These are phyloP conservation scores for Salisapilia sapeloensis DNA, from an alignment of 352 stramenopile species.

Conservation along the genomic window DNA sequence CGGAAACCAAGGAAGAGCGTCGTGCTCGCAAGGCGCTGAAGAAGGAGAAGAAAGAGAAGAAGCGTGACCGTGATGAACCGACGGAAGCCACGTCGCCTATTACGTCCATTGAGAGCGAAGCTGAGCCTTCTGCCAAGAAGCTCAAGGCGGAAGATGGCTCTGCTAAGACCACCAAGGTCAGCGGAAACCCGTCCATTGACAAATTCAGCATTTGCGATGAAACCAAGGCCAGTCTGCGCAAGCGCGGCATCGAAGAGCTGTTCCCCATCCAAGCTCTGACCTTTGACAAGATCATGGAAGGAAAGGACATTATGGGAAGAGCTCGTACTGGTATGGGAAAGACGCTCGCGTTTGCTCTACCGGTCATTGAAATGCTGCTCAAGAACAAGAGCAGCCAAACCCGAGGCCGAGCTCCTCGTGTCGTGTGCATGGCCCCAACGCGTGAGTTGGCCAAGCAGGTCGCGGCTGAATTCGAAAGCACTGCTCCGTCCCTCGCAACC, in stretches of 20 bases:
- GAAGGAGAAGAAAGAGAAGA: slow-evolving; percentile 64
- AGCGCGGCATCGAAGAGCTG: slow-evolving; percentile 71
- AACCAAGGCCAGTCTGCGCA: slow-evolving; percentile 43
- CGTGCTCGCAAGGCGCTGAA: slow-evolving; percentile 44
- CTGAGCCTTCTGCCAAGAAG: slow-evolving; percentile 14
- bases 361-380: slow-evolving; percentile 85
- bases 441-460: slow-evolving; percentile 97
- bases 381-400: slow-evolving; percentile 62
- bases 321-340: slow-evolving; percentile 96
- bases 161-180: not conserved
- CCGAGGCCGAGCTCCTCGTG: slow-evolving; percentile 64
- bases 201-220: slow-evolving; percentile 45
- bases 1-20: slow-evolving; percentile 43
- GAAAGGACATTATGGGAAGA: slow-evolving; percentile 94
- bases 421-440: slow-evolving; percentile 95
- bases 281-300: slow-evolving; percentile 90
- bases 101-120: slow-evolving; percentile 37
- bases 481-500: slow-evolving; percentile 58
- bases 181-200: slow-evolving; percentile 51
- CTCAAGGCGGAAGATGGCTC: slow-evolving; percentile 14
- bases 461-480: slow-evolving; percentile 76
- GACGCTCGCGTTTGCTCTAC: slow-evolving; percentile 96
- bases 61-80: slow-evolving; percentile 27
- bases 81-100: slow-evolving; percentile 10
- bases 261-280: slow-evolving; percentile 90